phyloP scores from a whole-genome alignment of 1,284 basidiomycete species.

The Pseudozyma flocculosa region DNA sequence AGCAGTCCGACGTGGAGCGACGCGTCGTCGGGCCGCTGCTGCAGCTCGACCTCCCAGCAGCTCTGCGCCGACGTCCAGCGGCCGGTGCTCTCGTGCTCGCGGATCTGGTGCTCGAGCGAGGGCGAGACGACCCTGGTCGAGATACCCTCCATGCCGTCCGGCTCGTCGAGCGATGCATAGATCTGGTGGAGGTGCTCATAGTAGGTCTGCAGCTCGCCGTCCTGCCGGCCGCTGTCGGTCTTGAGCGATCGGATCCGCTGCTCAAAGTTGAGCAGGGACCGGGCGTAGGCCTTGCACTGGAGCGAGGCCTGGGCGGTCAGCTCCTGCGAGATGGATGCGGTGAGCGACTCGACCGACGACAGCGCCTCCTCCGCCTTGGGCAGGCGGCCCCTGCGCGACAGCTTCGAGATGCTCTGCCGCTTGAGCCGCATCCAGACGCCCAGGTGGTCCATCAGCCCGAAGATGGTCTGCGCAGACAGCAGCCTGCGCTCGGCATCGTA shows the following conservation, averaged over 20 bases:
- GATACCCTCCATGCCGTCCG: slow-evolving; percentile 98
- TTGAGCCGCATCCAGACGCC: slow-evolving; percentile 76
- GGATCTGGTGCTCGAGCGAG: slow-evolving; percentile 91
- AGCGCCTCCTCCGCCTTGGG: slow-evolving; percentile 36
- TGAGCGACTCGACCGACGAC: slow-evolving; percentile 69
- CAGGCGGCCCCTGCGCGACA: slow-evolving; percentile 17
- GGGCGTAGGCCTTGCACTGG: slow-evolving; percentile 88
- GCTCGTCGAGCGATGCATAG: slow-evolving; percentile 93
- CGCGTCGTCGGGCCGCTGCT: slow-evolving; percentile 84
- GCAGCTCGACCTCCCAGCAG: slow-evolving; percentile 97
- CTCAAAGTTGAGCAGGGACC: slow-evolving; percentile 93
- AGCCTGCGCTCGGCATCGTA: slow-evolving; percentile 46
- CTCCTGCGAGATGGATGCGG: slow-evolving; percentile 80
- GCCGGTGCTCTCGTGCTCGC: slow-evolving; percentile 96
- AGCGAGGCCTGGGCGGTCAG: slow-evolving; percentile 91
- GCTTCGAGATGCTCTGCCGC: slow-evolving; percentile 51
- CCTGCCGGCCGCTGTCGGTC: slow-evolving; percentile 24
- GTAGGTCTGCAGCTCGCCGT: slow-evolving; percentile 64
- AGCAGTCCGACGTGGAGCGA: slow-evolving; percentile 86
- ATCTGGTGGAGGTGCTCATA: slow-evolving; percentile 94
- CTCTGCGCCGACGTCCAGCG: slow-evolving; percentile 98
- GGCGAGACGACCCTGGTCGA: slow-evolving; percentile 86
- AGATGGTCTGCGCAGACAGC: slow-evolving; percentile 73
- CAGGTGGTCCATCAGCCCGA: slow-evolving; percentile 90
- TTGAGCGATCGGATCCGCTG: slow-evolving; percentile 60